A percentile compares a stretch with the other conserved stretches of the same genome.
These are phyloP conservation scores for Pythium dissimile DNA, from an alignment of 352 stramenopile genomes.

Conservation along the genomic window DNA sequence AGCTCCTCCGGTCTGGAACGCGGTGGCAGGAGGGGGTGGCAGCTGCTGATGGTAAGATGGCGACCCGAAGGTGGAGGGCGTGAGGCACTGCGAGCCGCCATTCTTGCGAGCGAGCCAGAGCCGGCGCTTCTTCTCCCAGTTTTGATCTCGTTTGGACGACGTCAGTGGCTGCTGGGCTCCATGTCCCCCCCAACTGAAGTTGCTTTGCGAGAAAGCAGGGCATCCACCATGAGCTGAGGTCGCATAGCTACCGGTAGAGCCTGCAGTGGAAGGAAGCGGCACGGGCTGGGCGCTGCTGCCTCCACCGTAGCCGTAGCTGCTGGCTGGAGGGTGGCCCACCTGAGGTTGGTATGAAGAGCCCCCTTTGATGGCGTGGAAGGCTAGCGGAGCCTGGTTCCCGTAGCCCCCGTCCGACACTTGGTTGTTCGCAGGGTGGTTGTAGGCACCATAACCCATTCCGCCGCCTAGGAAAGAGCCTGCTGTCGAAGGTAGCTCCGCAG, in stretches of 20 bases:
- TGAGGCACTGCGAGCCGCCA: constrained; percentile 2
- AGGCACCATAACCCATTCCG: constrained; percentile 1
- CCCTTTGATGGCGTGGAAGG: constrained; percentile 16
- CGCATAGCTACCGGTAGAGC: not conserved
- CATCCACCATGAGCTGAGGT: not conserved
- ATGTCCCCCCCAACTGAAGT: constrained; percentile 33
- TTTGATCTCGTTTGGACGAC: constrained; percentile 75
- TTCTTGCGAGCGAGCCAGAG: constrained; percentile 65
- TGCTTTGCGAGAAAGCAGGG: constrained; percentile 23
- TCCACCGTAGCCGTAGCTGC: constrained; percentile 2
- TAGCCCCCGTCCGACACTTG: constrained; percentile 7
- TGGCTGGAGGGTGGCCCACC: not conserved
- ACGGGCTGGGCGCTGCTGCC: no score
- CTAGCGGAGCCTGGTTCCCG: not conserved
- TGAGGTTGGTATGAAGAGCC: not conserved
- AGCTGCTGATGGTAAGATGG: not conserved
- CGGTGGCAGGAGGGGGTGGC: constrained; percentile 14
- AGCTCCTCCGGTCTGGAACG: not conserved
- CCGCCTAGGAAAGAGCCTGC: not conserved
- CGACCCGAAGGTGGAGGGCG: not conserved
- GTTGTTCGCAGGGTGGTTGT: constrained; percentile 20
- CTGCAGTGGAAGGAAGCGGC: no score
- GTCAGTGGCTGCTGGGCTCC: constrained; percentile 61
- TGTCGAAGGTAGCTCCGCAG: constrained; percentile 3
- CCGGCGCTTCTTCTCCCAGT: constrained; percentile 75